phyloP scores from a whole-genome alignment of 2,329 filamentous ascomycete genomes.

The Huntiella bhutanensis region DNA sequence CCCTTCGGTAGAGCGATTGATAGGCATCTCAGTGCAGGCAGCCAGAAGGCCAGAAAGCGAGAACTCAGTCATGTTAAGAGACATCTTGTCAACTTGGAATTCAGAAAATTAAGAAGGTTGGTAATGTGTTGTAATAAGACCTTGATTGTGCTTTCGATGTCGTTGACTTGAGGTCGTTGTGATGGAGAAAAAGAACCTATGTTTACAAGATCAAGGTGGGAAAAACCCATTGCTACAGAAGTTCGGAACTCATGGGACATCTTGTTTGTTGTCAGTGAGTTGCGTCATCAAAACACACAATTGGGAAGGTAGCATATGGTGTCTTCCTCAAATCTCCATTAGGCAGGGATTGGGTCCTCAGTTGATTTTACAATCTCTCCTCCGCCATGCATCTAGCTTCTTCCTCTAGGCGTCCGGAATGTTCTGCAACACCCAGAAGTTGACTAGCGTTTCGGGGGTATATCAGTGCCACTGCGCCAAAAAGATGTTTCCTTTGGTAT shows the following conservation, averaged over 20 bases:
- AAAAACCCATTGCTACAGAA: conserved; percentile 57
- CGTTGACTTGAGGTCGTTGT: conserved; percentile 55
- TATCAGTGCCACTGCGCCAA: no score
- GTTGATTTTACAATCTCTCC: conserved; percentile 49
- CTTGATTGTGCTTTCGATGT: conserved; percentile 62
- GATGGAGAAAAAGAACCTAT: conserved; percentile 51
- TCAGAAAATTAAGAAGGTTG: conserved; percentile 85
- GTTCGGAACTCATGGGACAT: conserved; percentile 69
- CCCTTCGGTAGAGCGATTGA: conserved; percentile 65
- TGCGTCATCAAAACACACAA: conserved; percentile 1
- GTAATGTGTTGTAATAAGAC: conserved; percentile 74
- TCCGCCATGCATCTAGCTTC: conserved; percentile 51
- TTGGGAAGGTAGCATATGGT: not conserved
- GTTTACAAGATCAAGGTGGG: conserved; percentile 57
- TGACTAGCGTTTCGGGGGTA: no score
- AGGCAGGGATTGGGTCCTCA: conserved; percentile 64
- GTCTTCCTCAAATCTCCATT: conserved; percentile 25
- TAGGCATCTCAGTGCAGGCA: conserved; percentile 73
- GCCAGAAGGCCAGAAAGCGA: conserved; percentile 53
- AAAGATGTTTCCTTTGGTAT: no score
- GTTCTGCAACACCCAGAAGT: conserved; percentile 59
- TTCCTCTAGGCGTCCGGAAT: conserved; percentile 42
- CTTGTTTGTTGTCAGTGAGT: conserved; percentile 15
- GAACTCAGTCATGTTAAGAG: conserved; percentile 68
- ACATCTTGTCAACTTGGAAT: conserved; percentile 56